phyloP scores from a whole-genome alignment of 1,284 basidiomycete species.

The Inonotus hispidus region DNA sequence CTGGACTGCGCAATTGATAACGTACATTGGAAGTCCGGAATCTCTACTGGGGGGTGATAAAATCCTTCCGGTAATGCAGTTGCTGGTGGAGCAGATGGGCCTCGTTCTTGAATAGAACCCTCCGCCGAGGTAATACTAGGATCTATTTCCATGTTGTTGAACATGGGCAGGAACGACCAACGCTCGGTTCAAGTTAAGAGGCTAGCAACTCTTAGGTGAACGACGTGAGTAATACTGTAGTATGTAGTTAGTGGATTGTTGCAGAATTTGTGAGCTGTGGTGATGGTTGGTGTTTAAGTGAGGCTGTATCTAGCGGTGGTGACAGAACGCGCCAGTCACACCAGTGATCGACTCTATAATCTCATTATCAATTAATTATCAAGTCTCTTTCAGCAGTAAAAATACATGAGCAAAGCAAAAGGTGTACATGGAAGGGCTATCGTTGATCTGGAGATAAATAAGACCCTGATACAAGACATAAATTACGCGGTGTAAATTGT shows the following conservation, averaged over 20 bases:
- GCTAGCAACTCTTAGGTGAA: neutral
- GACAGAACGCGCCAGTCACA: constrained; percentile 5
- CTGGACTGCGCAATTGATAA: neutral
- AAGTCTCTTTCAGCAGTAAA: neutral
- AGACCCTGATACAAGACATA: constrained; percentile 84
- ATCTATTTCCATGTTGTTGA: constrained; percentile 16
- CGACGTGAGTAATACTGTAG: neutral
- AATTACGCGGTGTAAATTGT: constrained; percentile 91
- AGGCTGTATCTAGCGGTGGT: neutral
- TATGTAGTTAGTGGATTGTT: neutral
- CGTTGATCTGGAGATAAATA: constrained; percentile 54
- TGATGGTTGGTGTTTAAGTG: neutral
- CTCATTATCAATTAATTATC: neutral
- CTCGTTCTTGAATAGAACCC: constrained; percentile 8
- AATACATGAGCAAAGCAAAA: constrained; percentile 4
- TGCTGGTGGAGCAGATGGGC: constrained; percentile 7
- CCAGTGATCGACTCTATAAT: neutral
- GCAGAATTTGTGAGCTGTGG: neutral
- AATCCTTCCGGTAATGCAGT: constrained; percentile 4
- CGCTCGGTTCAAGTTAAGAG: neutral
- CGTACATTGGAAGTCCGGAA: constrained; percentile 14
- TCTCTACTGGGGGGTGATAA: neutral
- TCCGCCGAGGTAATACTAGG: constrained; percentile 8
- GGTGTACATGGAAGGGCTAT: constrained; percentile 24
- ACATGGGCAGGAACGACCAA: neutral